These are phyloP conservation scores for Vitis riparia DNA, from an alignment of 164 flowering plant genomes.

Conservation along the genomic window DNA sequence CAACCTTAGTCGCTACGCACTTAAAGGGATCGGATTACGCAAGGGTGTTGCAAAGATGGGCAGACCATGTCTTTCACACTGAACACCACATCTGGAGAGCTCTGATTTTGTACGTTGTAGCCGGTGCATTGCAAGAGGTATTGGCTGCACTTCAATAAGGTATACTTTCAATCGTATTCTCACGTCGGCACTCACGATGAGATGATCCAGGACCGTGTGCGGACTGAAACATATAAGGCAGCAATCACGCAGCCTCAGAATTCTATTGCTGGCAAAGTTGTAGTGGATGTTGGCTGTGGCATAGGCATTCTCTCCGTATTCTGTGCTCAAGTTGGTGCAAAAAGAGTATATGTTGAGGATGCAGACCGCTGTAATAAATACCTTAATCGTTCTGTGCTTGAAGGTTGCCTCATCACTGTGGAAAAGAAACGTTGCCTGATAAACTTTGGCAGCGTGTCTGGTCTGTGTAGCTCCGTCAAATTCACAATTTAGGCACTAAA, in stretches of 20 bases:
- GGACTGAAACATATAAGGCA: constrained; percentile 64
- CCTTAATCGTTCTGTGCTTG: not conserved
- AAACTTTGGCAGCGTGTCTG: not conserved
- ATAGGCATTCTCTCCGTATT: constrained; percentile 77
- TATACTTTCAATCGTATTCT: constrained; percentile 59
- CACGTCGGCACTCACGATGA: constrained; percentile 70
- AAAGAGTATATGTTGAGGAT: constrained; percentile 31
- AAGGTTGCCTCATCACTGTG: not conserved
- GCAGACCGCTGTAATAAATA: not conserved
- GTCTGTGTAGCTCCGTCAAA: not conserved
- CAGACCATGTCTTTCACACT: too few species aligned
- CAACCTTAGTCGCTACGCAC: too few species aligned
- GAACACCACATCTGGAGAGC: too few species aligned
- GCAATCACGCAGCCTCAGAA: constrained; percentile 60
- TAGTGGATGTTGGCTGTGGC: constrained; percentile 82
- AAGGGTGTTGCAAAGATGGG: too few species aligned
- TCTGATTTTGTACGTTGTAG: too few species aligned
- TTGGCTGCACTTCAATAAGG: constrained; percentile 33
- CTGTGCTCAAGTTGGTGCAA: constrained; percentile 84
- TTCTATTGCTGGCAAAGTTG: constrained; percentile 64
- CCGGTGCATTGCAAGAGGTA: too few species aligned
- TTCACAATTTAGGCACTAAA: not conserved
- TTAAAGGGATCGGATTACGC: too few species aligned
- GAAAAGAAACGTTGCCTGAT: not conserved
- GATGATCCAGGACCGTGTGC: constrained; percentile 71